Percentiles rank a stretch among this genome's conserved stretches.
Evolutionary conservation across 2,329 filamentous ascomycete species (phyloP).

Genomic region (Fusarium sp.): DNA sequence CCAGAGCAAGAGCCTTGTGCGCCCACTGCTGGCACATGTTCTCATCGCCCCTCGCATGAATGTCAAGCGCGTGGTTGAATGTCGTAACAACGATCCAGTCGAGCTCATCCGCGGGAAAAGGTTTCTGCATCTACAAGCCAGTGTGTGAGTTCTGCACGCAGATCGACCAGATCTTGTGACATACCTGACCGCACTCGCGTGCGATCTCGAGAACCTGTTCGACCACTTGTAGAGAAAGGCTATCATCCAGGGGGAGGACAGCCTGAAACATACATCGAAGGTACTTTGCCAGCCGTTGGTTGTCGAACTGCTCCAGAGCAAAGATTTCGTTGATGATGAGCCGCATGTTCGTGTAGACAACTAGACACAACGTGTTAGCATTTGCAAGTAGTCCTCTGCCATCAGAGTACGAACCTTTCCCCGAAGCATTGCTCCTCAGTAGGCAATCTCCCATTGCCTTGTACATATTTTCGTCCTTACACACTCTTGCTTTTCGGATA

Average conservation of each 20-base stretch:
- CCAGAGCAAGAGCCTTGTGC: conserved; percentile 69
- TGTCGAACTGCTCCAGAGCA: conserved; percentile 65
- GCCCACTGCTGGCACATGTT: conserved; percentile 70
- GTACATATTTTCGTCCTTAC: conserved; percentile 58
- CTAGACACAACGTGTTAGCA: conserved; percentile 47
- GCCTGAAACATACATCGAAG: conserved; percentile 80
- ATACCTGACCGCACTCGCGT: conserved; percentile 59
- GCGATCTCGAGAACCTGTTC: conserved; percentile 70
- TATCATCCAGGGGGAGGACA: conserved; percentile 67
- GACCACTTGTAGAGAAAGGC: conserved; percentile 68
- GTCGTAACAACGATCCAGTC: conserved; percentile 78
- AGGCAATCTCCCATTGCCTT: conserved; percentile 75
- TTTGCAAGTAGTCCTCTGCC: background rate
- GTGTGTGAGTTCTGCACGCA: conserved; percentile 5
- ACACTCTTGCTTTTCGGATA: conserved; percentile 62
- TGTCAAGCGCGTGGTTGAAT: conserved; percentile 78
- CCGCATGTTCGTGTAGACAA: conserved; percentile 65
- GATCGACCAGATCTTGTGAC: background rate
- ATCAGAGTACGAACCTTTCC: conserved; percentile 56
- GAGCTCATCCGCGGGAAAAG: conserved; percentile 74
- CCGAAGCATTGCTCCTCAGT: conserved; percentile 63
- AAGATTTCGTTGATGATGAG: conserved; percentile 78
- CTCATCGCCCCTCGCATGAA: conserved; percentile 66
- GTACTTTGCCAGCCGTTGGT: conserved; percentile 75
- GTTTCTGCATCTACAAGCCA: conserved; percentile 49